Evolutionary conservation across 352 stramenopile species (phyloP).

Genomic region (Phytophthora ramorum): DNA sequence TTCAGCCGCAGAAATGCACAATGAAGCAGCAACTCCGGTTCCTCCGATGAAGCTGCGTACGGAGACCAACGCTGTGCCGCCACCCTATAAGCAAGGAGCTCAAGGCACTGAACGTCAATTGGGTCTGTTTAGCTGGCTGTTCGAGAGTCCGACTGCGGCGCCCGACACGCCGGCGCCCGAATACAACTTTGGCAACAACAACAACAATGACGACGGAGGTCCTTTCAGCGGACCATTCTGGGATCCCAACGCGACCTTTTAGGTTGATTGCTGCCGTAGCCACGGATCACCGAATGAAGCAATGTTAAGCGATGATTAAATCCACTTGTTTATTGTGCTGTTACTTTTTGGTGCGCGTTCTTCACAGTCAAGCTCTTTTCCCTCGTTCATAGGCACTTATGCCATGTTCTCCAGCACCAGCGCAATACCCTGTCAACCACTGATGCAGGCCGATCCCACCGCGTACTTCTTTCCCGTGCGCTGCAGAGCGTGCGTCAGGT

Average conservation of each 20-base stretch:
- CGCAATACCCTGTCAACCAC: slow-evolving; percentile 98
- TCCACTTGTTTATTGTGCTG: slow-evolving; percentile 1
- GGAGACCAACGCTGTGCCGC: slow-evolving; percentile 7
- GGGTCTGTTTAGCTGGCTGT: slow-evolving; percentile 9
- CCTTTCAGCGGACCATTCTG: too few species aligned
- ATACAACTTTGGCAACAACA: not conserved
- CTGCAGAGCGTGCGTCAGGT: slow-evolving; percentile 92
- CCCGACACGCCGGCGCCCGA: not conserved
- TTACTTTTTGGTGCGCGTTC: not conserved
- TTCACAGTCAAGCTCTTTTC: slow-evolving; percentile 1
- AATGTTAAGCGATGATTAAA: not conserved
- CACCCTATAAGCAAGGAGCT: not conserved
- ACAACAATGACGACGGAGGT: too few species aligned
- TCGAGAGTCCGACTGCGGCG: too few species aligned
- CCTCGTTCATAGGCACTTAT: slow-evolving; percentile 36
- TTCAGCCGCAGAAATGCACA: slow-evolving; percentile 1
- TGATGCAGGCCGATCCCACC: slow-evolving; percentile 97
- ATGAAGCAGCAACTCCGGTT: slow-evolving; percentile 1
- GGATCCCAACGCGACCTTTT: slow-evolving; percentile 30
- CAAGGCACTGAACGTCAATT: slow-evolving; percentile 6
- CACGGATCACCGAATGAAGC: too few species aligned
- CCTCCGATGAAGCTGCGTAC: slow-evolving; percentile 9
- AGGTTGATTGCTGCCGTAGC: not conserved
- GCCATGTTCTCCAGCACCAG: slow-evolving; percentile 94
- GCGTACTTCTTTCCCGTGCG: slow-evolving; percentile 93